Evolutionary conservation across 75 land plant genomes (phyloP).

Genomic region (Picea sitchensis): DNA sequence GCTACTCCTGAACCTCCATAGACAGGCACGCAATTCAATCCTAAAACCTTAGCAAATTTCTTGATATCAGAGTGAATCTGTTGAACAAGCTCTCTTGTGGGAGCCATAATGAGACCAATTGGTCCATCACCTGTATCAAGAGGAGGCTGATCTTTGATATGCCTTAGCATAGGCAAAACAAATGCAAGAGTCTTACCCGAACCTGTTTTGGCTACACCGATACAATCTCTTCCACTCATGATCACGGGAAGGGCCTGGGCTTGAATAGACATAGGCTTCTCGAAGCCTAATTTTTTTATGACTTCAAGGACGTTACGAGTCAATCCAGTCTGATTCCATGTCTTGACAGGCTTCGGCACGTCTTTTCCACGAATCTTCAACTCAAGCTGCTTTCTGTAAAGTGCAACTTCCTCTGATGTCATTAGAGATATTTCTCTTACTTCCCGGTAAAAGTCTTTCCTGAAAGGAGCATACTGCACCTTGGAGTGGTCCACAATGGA

Average conservation of each 20-base stretch:
- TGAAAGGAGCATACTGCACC: slow-evolving; percentile 69
- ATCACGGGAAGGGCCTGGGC: slow-evolving; percentile 89
- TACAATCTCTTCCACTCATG: slow-evolving; percentile 99
- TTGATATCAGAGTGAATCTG: slow-evolving; percentile 90
- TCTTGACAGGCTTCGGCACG: slow-evolving; percentile 89
- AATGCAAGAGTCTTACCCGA: slow-evolving; percentile 97
- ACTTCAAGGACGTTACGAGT: slow-evolving; percentile 72
- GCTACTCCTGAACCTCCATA: slow-evolving; percentile 99
- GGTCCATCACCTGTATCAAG: slow-evolving; percentile 92
- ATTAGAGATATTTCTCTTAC: slow-evolving; percentile 84
- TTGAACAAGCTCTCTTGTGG: slow-evolving; percentile 99
- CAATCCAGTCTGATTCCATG: slow-evolving; percentile 94
- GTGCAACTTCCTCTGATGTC: slow-evolving; percentile 74
- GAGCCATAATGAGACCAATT: slow-evolving; percentile 94
- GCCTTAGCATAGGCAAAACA: slow-evolving; percentile 95
- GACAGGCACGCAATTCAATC: slow-evolving; percentile 89
- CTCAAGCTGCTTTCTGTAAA: slow-evolving; percentile 86
- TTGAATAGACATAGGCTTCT: slow-evolving; percentile 97
- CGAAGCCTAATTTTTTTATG: slow-evolving; percentile 83
- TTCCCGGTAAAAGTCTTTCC: slow-evolving; percentile 90
- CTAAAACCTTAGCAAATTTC: slow-evolving; percentile 86
- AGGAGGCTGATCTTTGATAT: slow-evolving; percentile 95
- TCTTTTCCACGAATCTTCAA: slow-evolving; percentile 93
- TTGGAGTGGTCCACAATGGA: slow-evolving; percentile 94
- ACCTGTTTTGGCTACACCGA: slow-evolving; percentile 96